Base-by-base conservation (phyloP, 2,329 filamentous ascomycete species). In the Pyricularia grisea region DNA sequence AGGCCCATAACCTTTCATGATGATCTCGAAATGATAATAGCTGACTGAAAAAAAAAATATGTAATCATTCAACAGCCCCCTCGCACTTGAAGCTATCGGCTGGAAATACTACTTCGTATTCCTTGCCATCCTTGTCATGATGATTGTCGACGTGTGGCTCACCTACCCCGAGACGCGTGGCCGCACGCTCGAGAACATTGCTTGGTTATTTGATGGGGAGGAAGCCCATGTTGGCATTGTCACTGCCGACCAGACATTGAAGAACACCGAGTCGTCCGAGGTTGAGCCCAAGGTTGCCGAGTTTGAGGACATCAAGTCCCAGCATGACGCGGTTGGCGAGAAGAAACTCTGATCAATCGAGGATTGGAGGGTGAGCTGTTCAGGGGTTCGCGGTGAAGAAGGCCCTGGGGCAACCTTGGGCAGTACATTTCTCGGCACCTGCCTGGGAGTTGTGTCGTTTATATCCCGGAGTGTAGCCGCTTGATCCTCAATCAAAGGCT, bases 61-160 rank as follows among this genome's bases (percentile, higher is more conserved):
- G 23, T 27, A 23, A 25, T 27, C 58, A 25, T 7, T 9, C n/a
- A 5, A 50, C n/a, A 61, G 58, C 72, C 80, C 81, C 11, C 76
- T 80, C 71, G 82, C 70, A 20, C 77, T 84, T 9, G 76, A 78
- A 50, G 72, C 72, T 2, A 80, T 81, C 36, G 74, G 75, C 9
- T 81, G 79, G 79, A 78, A 77, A 65, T 80, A 78, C 68, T 79
- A 79, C 70, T 73, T 79, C 33, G 74, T 78, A 0, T 79, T 78
- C 71, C 77, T 75, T 67, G 74, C 75, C 3, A 78, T 76, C 74
- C 76, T 79, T 30, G 61, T 76, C 28, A 71, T 78, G 50, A 75
- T 78, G 72, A 74, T 79, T 33, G 72, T 72, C 20, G 75, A 75
- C 5, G 77, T 79, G 10, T 79, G 76, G 68, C 70, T 68, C 10